Evolutionary conservation across 495 filamentous ascomycete genomes (phyloP).

Genomic region (Hypoxylon fragiforme): DNA sequence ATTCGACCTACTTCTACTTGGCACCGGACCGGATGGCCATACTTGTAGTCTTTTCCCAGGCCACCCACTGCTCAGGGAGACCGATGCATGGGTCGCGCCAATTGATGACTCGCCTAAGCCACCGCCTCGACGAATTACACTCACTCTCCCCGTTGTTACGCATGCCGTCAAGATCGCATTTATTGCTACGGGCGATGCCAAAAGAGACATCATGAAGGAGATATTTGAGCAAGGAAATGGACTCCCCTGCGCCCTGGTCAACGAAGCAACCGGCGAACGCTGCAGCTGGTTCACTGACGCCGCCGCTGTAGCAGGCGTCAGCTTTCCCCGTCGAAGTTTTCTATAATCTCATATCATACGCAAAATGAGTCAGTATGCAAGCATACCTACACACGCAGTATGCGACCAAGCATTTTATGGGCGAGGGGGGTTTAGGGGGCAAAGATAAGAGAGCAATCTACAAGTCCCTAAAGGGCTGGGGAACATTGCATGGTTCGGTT

Average conservation of each 20-base stretch:
- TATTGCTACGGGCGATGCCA: slow-evolving; percentile 83
- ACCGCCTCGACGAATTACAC: slow-evolving; percentile 84
- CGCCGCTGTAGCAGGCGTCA: slow-evolving; percentile 78
- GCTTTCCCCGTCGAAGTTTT: slow-evolving; percentile 68
- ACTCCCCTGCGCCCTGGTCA: slow-evolving; percentile 85
- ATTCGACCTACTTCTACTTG: slow-evolving; percentile 90
- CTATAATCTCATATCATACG: not conserved
- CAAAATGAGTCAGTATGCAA: too few relatives aligned
- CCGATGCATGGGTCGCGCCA: slow-evolving; percentile 86
- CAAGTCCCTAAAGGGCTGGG: slow-evolving; percentile 12
- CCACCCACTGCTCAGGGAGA: slow-evolving; percentile 83
- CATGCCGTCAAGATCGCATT: slow-evolving; percentile 85
- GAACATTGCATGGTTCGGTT: slow-evolving; percentile 14
- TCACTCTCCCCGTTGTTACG: slow-evolving; percentile 85
- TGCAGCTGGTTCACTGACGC: slow-evolving; percentile 94
- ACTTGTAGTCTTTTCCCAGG: slow-evolving; percentile 95
- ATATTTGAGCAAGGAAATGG: slow-evolving; percentile 83
- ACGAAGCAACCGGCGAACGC: slow-evolving; percentile 76
- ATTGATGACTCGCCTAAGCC: slow-evolving; percentile 95
- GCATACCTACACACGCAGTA: too few relatives aligned
- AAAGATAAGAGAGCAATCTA: not conserved
- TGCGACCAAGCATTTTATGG: too few relatives aligned
- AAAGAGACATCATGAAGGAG: slow-evolving; percentile 87
- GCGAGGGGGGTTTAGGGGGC: not conserved
- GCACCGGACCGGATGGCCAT: slow-evolving; percentile 93